Conservation (phyloP, 1,284 basidiomycete genomes). For the Ceratobasidium sp. region DNA sequence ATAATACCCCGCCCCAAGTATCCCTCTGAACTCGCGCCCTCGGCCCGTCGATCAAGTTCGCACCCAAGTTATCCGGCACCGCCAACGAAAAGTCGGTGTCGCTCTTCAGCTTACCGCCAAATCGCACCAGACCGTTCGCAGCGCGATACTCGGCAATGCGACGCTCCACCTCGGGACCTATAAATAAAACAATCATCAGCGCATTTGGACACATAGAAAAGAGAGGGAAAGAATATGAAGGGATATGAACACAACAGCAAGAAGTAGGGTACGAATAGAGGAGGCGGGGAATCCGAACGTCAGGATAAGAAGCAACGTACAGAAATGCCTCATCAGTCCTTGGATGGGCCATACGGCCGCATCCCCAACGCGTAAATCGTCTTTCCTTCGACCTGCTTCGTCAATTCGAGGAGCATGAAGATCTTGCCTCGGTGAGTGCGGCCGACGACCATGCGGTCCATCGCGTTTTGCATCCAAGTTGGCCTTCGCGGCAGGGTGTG, state of each 20-base stretch:
- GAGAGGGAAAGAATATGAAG: too few relatives aligned
- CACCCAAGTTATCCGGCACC: slow-evolving; percentile 84
- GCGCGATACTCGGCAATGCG: slow-evolving; percentile 86
- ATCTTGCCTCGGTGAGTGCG: slow-evolving; percentile 93
- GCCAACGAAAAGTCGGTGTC: slow-evolving; percentile 82
- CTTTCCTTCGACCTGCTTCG: slow-evolving; percentile 90
- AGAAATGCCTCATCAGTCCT: slow-evolving; percentile 96
- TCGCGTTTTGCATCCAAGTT: slow-evolving; percentile 99
- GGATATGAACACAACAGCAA: slow-evolving; percentile 48
- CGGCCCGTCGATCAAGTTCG: slow-evolving; percentile 58
- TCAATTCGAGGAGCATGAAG: slow-evolving; percentile 95
- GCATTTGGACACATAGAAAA: too few relatives aligned
- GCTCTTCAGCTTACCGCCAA: slow-evolving; percentile 84
- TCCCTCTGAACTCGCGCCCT: slow-evolving; percentile 1
- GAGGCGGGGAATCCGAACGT: background rate
- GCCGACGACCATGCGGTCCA: slow-evolving; percentile 92
- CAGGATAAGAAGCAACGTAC: slow-evolving; percentile 56
- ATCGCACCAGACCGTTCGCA: slow-evolving; percentile 85
- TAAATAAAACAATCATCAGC: background rate
- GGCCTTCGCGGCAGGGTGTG: slow-evolving; percentile 95
- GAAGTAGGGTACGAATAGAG: too few relatives aligned
- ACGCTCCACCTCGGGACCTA: slow-evolving; percentile 85
- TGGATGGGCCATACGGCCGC: slow-evolving; percentile 99
- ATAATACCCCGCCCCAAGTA: too few relatives aligned
- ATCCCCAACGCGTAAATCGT: slow-evolving; percentile 98